phyloP scores from a whole-genome alignment of 1,284 basidiomycete species.

The Neonothopanus nambi region DNA sequence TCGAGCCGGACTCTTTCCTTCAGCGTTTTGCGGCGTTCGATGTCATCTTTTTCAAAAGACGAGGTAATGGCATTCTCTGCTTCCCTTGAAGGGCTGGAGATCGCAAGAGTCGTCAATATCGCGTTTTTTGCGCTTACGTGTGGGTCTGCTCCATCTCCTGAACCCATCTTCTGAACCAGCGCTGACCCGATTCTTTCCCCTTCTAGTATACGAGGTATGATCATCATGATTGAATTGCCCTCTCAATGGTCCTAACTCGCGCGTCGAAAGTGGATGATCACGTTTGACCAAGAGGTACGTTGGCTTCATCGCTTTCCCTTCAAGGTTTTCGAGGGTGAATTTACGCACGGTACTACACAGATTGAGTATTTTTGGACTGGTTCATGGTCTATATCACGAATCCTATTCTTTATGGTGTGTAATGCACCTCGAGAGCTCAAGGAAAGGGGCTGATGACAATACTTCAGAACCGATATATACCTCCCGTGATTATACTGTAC shows the following conservation, averaged over 20 bases:
- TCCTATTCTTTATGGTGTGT: conserved; percentile 36
- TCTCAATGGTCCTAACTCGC: neutral
- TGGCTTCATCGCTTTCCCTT: neutral
- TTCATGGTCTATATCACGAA: conserved; percentile 31
- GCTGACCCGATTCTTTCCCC: neutral
- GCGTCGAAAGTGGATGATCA: conserved; percentile 34
- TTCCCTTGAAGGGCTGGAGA: conserved; percentile 31
- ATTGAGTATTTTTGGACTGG: conserved; percentile 39
- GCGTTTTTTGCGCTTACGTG: conserved; percentile 33
- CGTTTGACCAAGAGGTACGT: conserved; percentile 37
- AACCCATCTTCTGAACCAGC: neutral
- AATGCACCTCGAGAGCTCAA: neutral
- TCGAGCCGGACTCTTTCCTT: conserved; percentile 10
- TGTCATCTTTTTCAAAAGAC: neutral
- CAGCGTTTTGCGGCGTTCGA: neutral
- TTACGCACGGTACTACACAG: conserved; percentile 27
- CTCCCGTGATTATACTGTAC: conserved; percentile 14
- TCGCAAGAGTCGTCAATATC: conserved; percentile 30
- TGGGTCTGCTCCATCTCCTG: conserved; percentile 16
- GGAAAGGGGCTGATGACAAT: neutral
- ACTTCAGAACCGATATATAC: conserved; percentile 39
- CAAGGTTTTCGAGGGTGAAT: neutral
- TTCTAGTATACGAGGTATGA: conserved; percentile 20
- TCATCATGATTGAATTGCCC: neutral
- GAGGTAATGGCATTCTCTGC: neutral